Conservation (phyloP, 805 yeast species). For the Ogataea chonburiensis region DNA sequence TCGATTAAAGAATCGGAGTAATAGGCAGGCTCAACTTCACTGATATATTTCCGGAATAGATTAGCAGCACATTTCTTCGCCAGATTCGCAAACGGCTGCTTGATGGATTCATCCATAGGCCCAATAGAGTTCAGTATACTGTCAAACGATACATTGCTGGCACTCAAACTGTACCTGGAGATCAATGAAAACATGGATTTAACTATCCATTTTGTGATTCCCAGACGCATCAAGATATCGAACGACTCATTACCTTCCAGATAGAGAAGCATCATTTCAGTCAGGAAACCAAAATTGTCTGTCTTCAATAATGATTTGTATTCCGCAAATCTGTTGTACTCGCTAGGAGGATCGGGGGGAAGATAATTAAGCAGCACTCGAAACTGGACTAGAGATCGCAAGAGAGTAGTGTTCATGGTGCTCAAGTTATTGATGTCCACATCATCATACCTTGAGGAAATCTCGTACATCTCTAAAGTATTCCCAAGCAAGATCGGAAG, state of each 20-base stretch:
- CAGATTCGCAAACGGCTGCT: slow-evolving; percentile 8
- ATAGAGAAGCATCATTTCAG: slow-evolving; percentile 39
- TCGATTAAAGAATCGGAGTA: slow-evolving; percentile 37
- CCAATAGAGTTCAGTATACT: slow-evolving; percentile 17
- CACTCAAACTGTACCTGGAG: slow-evolving; percentile 17
- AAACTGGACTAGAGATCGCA: slow-evolving; percentile 45
- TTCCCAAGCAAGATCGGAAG: slow-evolving; percentile 39
- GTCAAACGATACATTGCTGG: slow-evolving; percentile 23
- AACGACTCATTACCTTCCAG: slow-evolving; percentile 48
- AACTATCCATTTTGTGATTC: slow-evolving; percentile 24
- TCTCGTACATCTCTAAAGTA: slow-evolving; percentile 58
- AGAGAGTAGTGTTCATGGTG: slow-evolving; percentile 28
- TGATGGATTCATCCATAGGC: slow-evolving; percentile 7
- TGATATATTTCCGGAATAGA: slow-evolving; percentile 18
- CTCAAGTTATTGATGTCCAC: slow-evolving; percentile 11
- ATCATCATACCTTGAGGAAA: slow-evolving; percentile 46
- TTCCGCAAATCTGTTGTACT: slow-evolving; percentile 16
- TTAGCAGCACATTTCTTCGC: slow-evolving; percentile 21
- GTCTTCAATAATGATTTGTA: slow-evolving; percentile 30
- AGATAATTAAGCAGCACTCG: slow-evolving; percentile 32
- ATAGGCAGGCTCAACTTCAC: slow-evolving; percentile 31
- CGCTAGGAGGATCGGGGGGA: slow-evolving; percentile 15
- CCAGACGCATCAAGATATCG: slow-evolving; percentile 31
- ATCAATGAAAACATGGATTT: slow-evolving; percentile 22
- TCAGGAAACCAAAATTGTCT: slow-evolving; percentile 36